phyloP scores from a whole-genome alignment of 345 rosid species.

The Citrus sinensis region DNA sequence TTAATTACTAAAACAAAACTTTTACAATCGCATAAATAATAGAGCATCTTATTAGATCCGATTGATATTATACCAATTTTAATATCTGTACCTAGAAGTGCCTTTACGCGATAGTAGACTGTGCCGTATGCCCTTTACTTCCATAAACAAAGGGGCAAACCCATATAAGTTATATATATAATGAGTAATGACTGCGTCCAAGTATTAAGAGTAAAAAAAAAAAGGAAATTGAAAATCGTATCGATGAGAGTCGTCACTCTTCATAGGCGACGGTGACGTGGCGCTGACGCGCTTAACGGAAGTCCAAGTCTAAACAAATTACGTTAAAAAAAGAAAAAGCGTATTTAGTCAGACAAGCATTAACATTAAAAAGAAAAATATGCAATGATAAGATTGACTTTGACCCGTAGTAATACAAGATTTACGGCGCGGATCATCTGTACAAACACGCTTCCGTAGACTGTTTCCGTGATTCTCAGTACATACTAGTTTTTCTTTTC shows the following conservation, averaged over 20 bases:
- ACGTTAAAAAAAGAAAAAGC: not conserved
- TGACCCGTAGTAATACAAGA: not conserved
- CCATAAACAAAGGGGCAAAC: too few species aligned
- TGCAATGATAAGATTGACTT: slow-evolving; percentile 2
- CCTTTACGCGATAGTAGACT: too few species aligned
- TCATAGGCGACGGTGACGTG: not conserved
- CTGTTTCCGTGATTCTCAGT: not conserved
- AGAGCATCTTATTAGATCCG: too few species aligned
- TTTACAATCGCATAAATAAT: too few species aligned
- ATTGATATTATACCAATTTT: too few species aligned
- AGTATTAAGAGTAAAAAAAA: not conserved
- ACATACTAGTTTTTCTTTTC: not conserved
- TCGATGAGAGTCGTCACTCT: not conserved
- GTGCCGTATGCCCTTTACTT: too few species aligned
- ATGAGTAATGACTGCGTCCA: too few species aligned
- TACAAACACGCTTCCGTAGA: not conserved
- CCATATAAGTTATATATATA: too few species aligned
- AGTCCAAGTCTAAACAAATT: not conserved
- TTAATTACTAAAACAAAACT: too few species aligned
- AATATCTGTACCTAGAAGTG: too few species aligned
- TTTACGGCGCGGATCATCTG: not conserved
- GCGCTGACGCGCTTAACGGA: not conserved
- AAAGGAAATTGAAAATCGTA: too few species aligned
- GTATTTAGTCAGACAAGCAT: not conserved
- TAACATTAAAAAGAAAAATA: not conserved